Percentiles rank a stretch among this genome's conserved stretches.
Conservation (phyloP, 148 eudicot species). For the Euryodendron excelsum region DNA sequence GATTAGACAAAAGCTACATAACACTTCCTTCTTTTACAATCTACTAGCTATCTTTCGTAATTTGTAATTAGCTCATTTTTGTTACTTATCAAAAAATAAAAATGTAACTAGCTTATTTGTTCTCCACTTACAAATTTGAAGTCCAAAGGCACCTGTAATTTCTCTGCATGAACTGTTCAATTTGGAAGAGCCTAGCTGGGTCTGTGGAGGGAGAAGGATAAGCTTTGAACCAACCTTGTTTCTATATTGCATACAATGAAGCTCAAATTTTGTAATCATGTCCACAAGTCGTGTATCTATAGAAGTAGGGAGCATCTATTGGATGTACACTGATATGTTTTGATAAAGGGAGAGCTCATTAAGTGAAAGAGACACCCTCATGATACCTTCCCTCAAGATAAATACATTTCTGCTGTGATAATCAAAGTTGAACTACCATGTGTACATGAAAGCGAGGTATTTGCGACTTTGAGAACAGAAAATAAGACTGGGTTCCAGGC, state of each 20-base stretch:
- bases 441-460: not conserved
- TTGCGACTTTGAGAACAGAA: not conserved
- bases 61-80: not conserved
- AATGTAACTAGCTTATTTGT: no score
- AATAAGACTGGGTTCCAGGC: not conserved
- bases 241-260: not conserved
- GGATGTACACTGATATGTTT: not conserved
- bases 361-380: not conserved
- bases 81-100: no score
- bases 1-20: not conserved
- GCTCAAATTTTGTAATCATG: not conserved
- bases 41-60: not conserved
- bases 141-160: no score
- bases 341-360: no score
- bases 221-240: not conserved
- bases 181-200: not conserved
- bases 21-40: not conserved
- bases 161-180: not conserved
- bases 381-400: not conserved
- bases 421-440: not conserved
- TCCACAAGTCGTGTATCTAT: not conserved
- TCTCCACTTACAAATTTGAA: not conserved
- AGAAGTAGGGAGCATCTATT: not conserved
- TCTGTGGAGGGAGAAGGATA: not conserved
- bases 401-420: not conserved